phyloP scores from a whole-genome alignment of 257 asterid species.

The Dorcoceras hygrometricum region DNA sequence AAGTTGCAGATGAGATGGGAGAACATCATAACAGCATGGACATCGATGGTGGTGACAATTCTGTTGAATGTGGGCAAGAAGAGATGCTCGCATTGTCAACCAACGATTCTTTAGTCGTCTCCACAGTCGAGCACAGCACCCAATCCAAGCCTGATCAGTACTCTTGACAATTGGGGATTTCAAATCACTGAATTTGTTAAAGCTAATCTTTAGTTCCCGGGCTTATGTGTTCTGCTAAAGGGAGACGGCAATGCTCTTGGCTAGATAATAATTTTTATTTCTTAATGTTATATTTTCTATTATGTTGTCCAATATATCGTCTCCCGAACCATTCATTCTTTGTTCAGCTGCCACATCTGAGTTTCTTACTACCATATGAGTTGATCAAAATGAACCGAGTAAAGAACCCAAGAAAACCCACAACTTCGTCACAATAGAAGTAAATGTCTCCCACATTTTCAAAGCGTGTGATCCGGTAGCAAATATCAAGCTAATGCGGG shows the following conservation, averaged over 20 bases:
- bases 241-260: not conserved
- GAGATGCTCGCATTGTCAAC: not conserved
- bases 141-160: not conserved
- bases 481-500: too few relatives aligned
- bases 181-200: not conserved
- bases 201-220: not conserved
- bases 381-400: not conserved
- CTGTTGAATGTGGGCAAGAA: not conserved
- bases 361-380: not conserved
- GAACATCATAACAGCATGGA: constrained; percentile 21
- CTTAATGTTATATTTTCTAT: too few relatives aligned
- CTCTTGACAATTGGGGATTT: not conserved
- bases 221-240: not conserved
- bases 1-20: constrained; percentile 25
- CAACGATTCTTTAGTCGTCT: not conserved
- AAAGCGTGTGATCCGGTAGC: too few relatives aligned
- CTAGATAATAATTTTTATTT: not conserved
- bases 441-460: too few relatives aligned
- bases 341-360: not conserved
- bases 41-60: not conserved
- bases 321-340: not conserved
- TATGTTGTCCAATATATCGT: too few relatives aligned
- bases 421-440: too few relatives aligned
- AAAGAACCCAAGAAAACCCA: too few relatives aligned
- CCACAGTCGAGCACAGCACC: not conserved